Conservation (phyloP, 2,329 filamentous ascomycete genomes). For the Trichoderma afroharzianum region DNA sequence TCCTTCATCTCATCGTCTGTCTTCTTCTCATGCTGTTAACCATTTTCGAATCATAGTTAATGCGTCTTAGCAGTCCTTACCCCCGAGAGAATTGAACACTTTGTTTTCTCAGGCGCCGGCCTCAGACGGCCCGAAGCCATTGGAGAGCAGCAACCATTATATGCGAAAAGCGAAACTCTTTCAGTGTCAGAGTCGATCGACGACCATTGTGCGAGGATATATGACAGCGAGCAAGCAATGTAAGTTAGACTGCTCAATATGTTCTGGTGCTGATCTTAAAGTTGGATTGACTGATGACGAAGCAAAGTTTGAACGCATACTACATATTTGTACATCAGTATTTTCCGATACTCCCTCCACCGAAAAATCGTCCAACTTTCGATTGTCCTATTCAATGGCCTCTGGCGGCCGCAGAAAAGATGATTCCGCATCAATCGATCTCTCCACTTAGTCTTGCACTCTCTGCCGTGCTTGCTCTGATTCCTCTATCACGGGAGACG, state of each 20-base stretch:
- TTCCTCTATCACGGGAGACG: not conserved
- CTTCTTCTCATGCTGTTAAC: not conserved
- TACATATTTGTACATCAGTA: slow-evolving; percentile 1
- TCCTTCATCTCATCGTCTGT: not conserved
- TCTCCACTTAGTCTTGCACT: not conserved
- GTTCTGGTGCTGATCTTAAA: not conserved
- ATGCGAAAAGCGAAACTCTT: not conserved
- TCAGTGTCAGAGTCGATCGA: not conserved
- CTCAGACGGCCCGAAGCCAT: not conserved
- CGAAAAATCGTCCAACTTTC: not conserved
- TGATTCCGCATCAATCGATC: not conserved
- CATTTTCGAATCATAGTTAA: not conserved
- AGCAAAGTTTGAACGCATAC: not conserved
- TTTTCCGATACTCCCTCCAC: not conserved
- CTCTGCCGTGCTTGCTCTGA: not conserved
- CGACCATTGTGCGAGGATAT: not conserved
- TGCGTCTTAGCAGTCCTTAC: not conserved
- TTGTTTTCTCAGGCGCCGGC: not conserved
- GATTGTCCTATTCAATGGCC: not conserved
- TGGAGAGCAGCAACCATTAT: not conserved
- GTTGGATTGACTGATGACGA: not conserved
- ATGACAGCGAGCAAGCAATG: not conserved
- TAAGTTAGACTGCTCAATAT: not conserved
- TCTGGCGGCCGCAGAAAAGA: not conserved
- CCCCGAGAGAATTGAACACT: not conserved